These are phyloP conservation scores for Aspergillus japonicus DNA, from an alignment of 2,329 filamentous ascomycete species.

Conservation along the genomic window DNA sequence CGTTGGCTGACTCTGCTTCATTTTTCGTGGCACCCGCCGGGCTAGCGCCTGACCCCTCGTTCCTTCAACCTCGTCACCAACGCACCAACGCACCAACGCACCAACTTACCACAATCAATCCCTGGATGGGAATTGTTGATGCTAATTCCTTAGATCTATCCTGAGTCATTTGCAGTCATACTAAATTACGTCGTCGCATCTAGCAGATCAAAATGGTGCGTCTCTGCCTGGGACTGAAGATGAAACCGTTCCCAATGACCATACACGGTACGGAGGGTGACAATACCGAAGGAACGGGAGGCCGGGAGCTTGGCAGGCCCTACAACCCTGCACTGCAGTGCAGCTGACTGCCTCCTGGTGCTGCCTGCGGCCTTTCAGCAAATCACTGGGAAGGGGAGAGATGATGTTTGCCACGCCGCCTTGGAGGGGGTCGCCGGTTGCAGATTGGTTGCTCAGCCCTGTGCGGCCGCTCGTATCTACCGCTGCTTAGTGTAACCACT, in stretches of 20 bases:
- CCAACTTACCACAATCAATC: too few species aligned
- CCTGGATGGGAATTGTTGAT: neutral
- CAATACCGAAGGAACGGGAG: neutral
- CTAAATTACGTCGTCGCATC: neutral
- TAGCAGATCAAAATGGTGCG: neutral
- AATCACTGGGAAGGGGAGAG: conserved; percentile 3
- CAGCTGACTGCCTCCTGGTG: conserved; percentile 22
- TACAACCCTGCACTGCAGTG: neutral
- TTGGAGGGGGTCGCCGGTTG: neutral
- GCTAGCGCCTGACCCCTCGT: neutral
- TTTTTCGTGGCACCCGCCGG: neutral
- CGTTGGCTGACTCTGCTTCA: neutral
- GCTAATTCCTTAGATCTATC: neutral
- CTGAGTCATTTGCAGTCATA: neutral
- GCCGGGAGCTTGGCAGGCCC: conserved; percentile 11
- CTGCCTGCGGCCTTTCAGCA: too few species aligned
- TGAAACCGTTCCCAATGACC: neutral
- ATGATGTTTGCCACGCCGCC: neutral
- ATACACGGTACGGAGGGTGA: neutral
- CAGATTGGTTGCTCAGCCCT: conserved; percentile 15
- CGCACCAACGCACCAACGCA: neutral
- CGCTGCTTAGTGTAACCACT: too few species aligned
- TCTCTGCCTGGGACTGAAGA: neutral
- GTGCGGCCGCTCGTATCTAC: neutral
- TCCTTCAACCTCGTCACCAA: neutral